Base-by-base conservation (phyloP, 352 stramenopile species). In the Pythium coloratum region DNA sequence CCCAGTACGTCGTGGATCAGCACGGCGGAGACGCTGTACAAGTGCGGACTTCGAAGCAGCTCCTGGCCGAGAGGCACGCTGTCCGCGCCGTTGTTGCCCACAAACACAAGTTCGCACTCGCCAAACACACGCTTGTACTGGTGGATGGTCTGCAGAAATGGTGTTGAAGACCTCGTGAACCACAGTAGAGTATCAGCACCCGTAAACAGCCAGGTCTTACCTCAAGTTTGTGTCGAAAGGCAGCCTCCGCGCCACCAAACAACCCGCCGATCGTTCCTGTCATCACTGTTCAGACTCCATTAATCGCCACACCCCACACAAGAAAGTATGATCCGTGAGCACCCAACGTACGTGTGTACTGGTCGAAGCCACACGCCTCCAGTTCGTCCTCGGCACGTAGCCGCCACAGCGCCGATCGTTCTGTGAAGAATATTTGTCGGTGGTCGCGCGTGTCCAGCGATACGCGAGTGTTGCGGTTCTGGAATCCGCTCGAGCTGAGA, bases 1-100 rank as follows among this genome's bases (percentile, higher is more conserved):
- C 82, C 82, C 60, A 92, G 80, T 12, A 92, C 79, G 64, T 93
- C 84, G 72, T 93, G 82, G 51, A 93, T 89, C 10, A 93, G 72
- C 44, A 91, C 83, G 33, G 71, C 80, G 0, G 71, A 75, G 47
- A 90, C 76, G 2, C 70, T 59, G 66, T 89, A 89, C 46, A 76
- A 55, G 24, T 81, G 62, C 4, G 82, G 78, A 33, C 82, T 67
- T 60, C 69, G 73, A 40, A 93, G 65, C 53, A 93, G 64, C 53
- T 81, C 71, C 69, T 89, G 87, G 65, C 80, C 85, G 10, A 93
- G 60, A 44, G 89, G 80, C 18, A 91, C 84, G 67, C 90, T 82
- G 20, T 76, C 78, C 55, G 89, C 77, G 6, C 81, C 81, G 44
- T 93, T 93, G 60, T 91, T 78, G 3, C 85, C 83, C 16, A 93